A percentile compares a stretch with the other conserved stretches of the same genome.
Conservation (phyloP, 495 filamentous ascomycete species). For the Lophiotrema nucula region DNA sequence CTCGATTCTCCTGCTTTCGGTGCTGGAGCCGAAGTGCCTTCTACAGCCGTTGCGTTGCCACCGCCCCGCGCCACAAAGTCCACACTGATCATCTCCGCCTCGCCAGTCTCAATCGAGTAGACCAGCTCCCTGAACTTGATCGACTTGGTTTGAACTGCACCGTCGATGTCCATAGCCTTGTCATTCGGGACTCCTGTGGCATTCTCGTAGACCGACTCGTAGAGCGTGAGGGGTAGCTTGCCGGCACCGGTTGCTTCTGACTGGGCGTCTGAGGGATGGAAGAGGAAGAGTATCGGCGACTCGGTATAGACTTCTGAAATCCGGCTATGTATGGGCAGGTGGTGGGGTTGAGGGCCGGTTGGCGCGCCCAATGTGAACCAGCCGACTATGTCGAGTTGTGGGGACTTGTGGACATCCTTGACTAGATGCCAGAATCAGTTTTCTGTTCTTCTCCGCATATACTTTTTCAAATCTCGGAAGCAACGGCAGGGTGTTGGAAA, state of each 20-base stretch:
- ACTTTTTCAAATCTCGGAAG: background rate
- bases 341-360: slow-evolving; percentile 62
- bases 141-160: slow-evolving; percentile 46
- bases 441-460: too few relatives aligned
- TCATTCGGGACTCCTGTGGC: slow-evolving; percentile 51
- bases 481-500: background rate
- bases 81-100: slow-evolving; percentile 96
- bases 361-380: slow-evolving; percentile 86
- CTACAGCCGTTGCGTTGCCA: slow-evolving; percentile 68
- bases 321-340: slow-evolving; percentile 74
- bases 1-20: slow-evolving; percentile 6
- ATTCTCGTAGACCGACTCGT: slow-evolving; percentile 78
- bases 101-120: slow-evolving; percentile 86
- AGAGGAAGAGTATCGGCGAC: slow-evolving; percentile 79
- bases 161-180: slow-evolving; percentile 66
- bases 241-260: slow-evolving; percentile 57
- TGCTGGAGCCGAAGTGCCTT: slow-evolving; percentile 36
- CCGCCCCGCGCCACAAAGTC: slow-evolving; percentile 84
- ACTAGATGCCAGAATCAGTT: too few relatives aligned
- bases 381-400: slow-evolving; percentile 82
- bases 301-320: slow-evolving; percentile 76
- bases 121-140: slow-evolving; percentile 80
- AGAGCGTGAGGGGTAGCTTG: slow-evolving; percentile 84
- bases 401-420: slow-evolving; percentile 83
- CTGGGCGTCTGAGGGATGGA: slow-evolving; percentile 65